Conservation (phyloP, 2,329 filamentous ascomycete genomes). For the Fusarium secorum region DNA sequence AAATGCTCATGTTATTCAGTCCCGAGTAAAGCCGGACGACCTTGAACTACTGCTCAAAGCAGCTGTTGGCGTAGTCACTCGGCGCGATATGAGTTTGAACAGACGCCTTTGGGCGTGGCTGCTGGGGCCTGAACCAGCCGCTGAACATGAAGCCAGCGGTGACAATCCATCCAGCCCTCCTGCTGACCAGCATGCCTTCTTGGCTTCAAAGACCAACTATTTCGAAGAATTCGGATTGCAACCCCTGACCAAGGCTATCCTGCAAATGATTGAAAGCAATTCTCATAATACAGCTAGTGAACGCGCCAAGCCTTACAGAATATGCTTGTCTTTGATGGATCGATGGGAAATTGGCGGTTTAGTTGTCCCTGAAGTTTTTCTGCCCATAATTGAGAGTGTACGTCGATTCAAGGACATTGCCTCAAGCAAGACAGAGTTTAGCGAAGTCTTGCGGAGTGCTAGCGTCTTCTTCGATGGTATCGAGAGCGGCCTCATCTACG, state of each 20-base stretch:
- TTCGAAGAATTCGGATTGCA: constrained; percentile 83
- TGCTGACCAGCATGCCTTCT: constrained; percentile 54
- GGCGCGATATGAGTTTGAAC: constrained; percentile 97
- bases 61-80: constrained; percentile 84
- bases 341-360: constrained; percentile 95
- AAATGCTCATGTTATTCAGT: constrained; percentile 81
- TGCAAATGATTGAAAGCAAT: constrained; percentile 72
- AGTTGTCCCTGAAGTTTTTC: constrained; percentile 86
- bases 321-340: constrained; percentile 96
- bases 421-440: constrained; percentile 73
- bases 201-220: constrained; percentile 74
- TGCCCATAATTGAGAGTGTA: constrained; percentile 84
- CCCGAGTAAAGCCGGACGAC: constrained; percentile 75
- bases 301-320: constrained; percentile 83
- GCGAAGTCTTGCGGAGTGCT: constrained; percentile 89
- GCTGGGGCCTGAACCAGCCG: constrained; percentile 75
- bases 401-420: constrained; percentile 74
- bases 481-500: constrained; percentile 92
- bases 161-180: constrained; percentile 56
- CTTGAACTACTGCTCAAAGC: constrained; percentile 83
- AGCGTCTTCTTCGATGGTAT: constrained; percentile 98
- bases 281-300: constrained; percentile 58
- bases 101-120: constrained; percentile 96
- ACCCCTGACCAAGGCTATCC: constrained; percentile 75
- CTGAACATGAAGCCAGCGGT: constrained; percentile 56